phyloP scores from a whole-genome alignment of 2,329 filamentous ascomycete species.

The Leptographium wingfieldii region DNA sequence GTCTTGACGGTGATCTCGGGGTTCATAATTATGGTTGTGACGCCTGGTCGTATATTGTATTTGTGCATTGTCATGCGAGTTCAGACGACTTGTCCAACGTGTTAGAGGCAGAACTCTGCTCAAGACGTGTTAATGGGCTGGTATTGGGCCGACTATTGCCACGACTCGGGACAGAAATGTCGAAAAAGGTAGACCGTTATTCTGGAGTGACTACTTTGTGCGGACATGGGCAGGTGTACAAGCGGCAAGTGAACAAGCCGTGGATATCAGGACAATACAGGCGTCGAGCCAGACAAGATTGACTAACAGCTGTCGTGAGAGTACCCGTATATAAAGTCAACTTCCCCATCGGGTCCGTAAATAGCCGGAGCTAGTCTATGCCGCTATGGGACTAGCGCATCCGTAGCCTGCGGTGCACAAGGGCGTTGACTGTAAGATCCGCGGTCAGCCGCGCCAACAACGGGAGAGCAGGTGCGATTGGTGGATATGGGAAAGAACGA shows the following conservation, averaged over 20 bases:
- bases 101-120: neutral
- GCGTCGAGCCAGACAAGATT: neutral
- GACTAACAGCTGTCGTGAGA: conserved; percentile 3
- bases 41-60: neutral
- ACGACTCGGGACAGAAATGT: too few relatives aligned
- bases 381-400: conserved; percentile 4
- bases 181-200: neutral
- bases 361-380: conserved; percentile 1
- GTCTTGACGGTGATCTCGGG: neutral
- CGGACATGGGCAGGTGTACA: neutral
- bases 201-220: neutral
- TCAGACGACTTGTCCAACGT: neutral
- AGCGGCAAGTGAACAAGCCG: neutral
- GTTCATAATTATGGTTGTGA: neutral
- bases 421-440: neutral
- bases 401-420: conserved; percentile 1
- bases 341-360: conserved; percentile 18
- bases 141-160: neutral
- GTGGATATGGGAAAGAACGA: neutral
- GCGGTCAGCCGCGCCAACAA: neutral
- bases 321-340: neutral
- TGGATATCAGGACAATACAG: neutral
- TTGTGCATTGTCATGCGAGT: neutral
- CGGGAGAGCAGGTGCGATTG: neutral
- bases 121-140: neutral